Evolutionary conservation across 495 filamentous ascomycete species (phyloP), one percentile per base, ranked within the genome.

Genomic region (Cladorrhinum samala): DNA sequence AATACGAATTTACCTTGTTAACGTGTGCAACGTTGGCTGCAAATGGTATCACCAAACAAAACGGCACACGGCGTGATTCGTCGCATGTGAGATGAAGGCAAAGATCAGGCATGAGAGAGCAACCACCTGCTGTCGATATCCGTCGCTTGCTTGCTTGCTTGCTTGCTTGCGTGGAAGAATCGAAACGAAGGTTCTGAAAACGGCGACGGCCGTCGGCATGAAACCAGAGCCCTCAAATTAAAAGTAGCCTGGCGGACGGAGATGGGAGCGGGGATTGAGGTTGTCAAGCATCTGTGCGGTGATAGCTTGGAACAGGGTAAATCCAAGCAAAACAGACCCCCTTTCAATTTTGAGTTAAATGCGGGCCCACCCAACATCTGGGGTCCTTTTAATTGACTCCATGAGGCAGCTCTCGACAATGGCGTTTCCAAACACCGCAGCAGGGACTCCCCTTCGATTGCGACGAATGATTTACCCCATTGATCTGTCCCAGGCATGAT

Each of bases 341-440:
- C 47, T 49, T 52, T 41, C 38, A 41, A 52, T 52, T n/a, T 50
- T 21, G 23, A 21, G 21, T 50, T 45, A 46, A 50, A 46, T 57
- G 33, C 55, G 45, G 55, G 49, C 33, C 49, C 55, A 53, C 46
- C 27, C 45, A 14, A 20, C 21, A 57, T 50, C 50, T 40, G 41
- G 54, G 54, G 49, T 42, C 24, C 16, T 5, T 38, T 38, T 20
- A 40, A 39, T n/a, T 14, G 13, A 41, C 8, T 21, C 6, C 13
- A 46, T 9, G 11, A 36, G 9, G 19, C 9, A 16, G 18, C 3
- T 16, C 43, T 16, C 24, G 43, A 46, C 11, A 3, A 24, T 14
- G 49, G 23, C 39, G 19, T 33, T 33, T 33, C 27, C 27, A 33
- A 33, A 33, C 27, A 5, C 11, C 6, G 27, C 27, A 33, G 11